Evolutionary conservation across 2,329 filamentous ascomycete species (phyloP).

Genomic region (Teratosphaeriaceae sp.): DNA sequence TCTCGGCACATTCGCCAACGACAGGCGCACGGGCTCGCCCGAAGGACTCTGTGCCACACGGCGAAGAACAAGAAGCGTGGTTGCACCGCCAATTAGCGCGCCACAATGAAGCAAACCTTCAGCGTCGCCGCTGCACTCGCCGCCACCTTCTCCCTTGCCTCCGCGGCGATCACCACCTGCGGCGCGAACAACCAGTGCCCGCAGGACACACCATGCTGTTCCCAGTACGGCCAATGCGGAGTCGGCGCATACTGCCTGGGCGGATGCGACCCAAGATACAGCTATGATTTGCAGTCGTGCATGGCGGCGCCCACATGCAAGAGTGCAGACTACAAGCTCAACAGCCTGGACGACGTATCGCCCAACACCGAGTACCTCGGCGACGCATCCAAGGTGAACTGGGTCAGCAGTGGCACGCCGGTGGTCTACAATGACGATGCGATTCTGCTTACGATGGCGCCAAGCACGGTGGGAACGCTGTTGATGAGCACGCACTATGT

Average conservation of each 20-base stretch:
- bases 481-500: slow-evolving; percentile 80
- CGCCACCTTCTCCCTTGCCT: slow-evolving; percentile 25
- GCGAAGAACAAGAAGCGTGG: not conserved
- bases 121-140: slow-evolving; percentile 25
- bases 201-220: slow-evolving; percentile 29
- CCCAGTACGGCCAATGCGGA: slow-evolving; percentile 81
- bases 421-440: slow-evolving; percentile 58
- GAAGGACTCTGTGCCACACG: not conserved
- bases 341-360: slow-evolving; percentile 61
- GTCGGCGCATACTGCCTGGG: slow-evolving; percentile 92
- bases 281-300: slow-evolving; percentile 76
- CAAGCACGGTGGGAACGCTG: slow-evolving; percentile 77
- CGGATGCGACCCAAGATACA: slow-evolving; percentile 85
- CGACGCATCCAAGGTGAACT: slow-evolving; percentile 71
- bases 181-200: slow-evolving; percentile 26
- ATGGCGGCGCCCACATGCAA: slow-evolving; percentile 77
- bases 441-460: slow-evolving; percentile 81
- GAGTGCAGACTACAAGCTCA: slow-evolving; percentile 66
- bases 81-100: too few relatives aligned
- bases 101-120: slow-evolving; percentile 17
- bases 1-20: not conserved
- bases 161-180: slow-evolving; percentile 24
- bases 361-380: slow-evolving; percentile 80
- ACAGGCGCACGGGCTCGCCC: not conserved
- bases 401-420: slow-evolving; percentile 79